phyloP scores from a whole-genome alignment of 352 stramenopile genomes.

The Phytophthora pseudosyringae region DNA sequence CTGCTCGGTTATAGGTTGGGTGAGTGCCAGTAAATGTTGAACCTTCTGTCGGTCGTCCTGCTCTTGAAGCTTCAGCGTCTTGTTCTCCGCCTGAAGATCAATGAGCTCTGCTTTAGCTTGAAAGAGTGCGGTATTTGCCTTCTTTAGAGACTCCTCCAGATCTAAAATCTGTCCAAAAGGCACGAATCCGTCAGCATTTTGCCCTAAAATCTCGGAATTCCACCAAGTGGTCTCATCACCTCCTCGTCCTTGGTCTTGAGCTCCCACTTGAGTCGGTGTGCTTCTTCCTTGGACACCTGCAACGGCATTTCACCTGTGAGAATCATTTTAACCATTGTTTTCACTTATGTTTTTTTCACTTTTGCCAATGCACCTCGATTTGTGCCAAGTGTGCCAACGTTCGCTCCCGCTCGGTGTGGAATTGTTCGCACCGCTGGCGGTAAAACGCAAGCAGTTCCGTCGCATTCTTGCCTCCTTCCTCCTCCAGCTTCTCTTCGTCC shows the following conservation, averaged over 20 bases:
- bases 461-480: constrained; percentile 17
- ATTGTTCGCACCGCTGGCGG: constrained; percentile 65
- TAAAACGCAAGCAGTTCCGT: constrained; percentile 66
- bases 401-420: constrained; percentile 64
- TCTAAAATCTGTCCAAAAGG: constrained; percentile 51
- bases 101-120: constrained; percentile 70
- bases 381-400: constrained; percentile 59
- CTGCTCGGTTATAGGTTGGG: constrained; percentile 82
- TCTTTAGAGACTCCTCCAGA: constrained; percentile 60
- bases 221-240: constrained; percentile 30
- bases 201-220: neutral
- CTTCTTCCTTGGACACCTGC: constrained; percentile 79
- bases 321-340: neutral
- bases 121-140: constrained; percentile 66
- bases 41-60: constrained; percentile 80
- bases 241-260: constrained; percentile 69
- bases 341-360: constrained; percentile 4
- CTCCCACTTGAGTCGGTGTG: constrained; percentile 80
- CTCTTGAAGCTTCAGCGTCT: constrained; percentile 76
- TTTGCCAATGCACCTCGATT: constrained; percentile 49
- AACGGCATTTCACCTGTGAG: neutral
- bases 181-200: constrained; percentile 6
- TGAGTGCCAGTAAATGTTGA: constrained; percentile 82
- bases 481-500: constrained; percentile 18
- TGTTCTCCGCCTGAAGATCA: constrained; percentile 67